A percentile compares a stretch with the other conserved stretches of the same genome.
These are phyloP conservation scores for Trichophyton simii DNA, from an alignment of 2,329 filamentous ascomycete genomes.

Conservation along the genomic window DNA sequence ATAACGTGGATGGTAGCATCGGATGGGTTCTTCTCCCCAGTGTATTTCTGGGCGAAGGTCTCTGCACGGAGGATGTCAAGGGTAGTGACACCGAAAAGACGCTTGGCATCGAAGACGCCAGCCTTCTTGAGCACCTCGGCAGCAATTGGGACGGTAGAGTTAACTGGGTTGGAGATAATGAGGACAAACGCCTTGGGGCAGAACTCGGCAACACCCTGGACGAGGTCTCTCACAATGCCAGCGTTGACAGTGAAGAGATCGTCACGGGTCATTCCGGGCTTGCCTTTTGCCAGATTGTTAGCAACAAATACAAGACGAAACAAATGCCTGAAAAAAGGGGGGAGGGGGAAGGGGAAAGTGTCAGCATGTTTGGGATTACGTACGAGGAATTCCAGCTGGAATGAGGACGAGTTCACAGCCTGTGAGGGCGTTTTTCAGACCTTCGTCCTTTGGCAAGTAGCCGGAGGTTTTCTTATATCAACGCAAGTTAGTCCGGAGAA, in stretches of 20 bases:
- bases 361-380: constrained; percentile 26
- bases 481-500: background rate
- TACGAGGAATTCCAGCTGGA: constrained; percentile 94
- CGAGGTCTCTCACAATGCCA: constrained; percentile 87
- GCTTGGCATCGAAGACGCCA: constrained; percentile 86
- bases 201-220: constrained; percentile 75
- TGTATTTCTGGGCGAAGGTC: constrained; percentile 83
- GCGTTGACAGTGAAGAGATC: constrained; percentile 99
- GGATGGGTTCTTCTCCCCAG: constrained; percentile 67
- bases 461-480: constrained; percentile 61
- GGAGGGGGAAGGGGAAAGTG: background rate
- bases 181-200: constrained; percentile 89
- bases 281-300: constrained; percentile 47
- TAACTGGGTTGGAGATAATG: constrained; percentile 98
- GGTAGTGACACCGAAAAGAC: constrained; percentile 95
- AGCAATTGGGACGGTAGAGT: constrained; percentile 95
- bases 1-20: constrained; percentile 82
- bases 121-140: constrained; percentile 92
- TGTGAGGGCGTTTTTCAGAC: constrained; percentile 76
- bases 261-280: constrained; percentile 98
- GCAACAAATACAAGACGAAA: background rate
- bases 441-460: constrained; percentile 74
- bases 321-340: background rate
- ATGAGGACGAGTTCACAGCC: constrained; percentile 94
- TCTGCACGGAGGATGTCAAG: constrained; percentile 96